A percentile compares a stretch with the other conserved stretches of the same genome.
phyloP scores from a whole-genome alignment of 768 basidiomycete genomes.

The Lactarius hengduanensis region DNA sequence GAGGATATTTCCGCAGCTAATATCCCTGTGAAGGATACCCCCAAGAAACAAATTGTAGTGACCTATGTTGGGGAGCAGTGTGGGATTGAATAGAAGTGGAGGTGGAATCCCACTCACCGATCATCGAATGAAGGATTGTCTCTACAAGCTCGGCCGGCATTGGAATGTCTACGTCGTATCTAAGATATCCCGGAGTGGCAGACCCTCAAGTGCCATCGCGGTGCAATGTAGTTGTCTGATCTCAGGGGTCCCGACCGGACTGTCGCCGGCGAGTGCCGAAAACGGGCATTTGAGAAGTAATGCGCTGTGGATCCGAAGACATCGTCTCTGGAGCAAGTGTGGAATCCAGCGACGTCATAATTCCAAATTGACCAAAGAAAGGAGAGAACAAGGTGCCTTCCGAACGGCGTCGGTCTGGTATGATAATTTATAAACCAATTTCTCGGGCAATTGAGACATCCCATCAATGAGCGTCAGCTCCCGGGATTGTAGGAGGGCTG shows the following conservation, averaged over 20 bases:
- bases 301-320: neutral
- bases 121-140: slow-evolving; percentile 2
- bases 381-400: neutral
- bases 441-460: neutral
- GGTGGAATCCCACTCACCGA: too few relatives aligned
- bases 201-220: too few relatives aligned
- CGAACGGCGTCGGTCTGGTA: neutral
- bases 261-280: neutral
- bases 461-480: neutral
- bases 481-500: neutral
- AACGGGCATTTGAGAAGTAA: neutral
- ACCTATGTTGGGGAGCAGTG: too few relatives aligned
- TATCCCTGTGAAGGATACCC: too few relatives aligned
- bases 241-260: too few relatives aligned
- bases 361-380: neutral
- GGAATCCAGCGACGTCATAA: neutral
- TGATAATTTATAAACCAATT: neutral
- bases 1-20: too few relatives aligned
- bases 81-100: neutral
- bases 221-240: too few relatives aligned
- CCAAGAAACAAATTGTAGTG: too few relatives aligned
- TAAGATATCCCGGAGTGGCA: neutral
- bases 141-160: neutral
- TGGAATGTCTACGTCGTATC: neutral
- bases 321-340: neutral